Evolutionary conservation across 75 land plant species (phyloP).

Genomic region (Picea sitchensis): DNA sequence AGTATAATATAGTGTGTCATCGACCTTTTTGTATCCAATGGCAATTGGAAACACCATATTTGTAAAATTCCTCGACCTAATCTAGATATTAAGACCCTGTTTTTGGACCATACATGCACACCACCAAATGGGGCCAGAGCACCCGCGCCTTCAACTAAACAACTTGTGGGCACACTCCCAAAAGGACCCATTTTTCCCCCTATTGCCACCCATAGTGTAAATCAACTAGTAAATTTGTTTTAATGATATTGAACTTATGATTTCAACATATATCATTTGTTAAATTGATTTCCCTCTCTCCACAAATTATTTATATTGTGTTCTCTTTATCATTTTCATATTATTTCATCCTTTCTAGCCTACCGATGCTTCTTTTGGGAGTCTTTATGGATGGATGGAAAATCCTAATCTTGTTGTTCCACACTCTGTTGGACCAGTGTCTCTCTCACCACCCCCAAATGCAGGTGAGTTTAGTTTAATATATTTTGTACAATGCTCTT

Average conservation of each 20-base stretch:
- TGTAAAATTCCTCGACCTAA: constrained; percentile 84
- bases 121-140: constrained; percentile 75
- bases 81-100: constrained; percentile 87
- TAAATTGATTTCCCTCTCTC: neutral
- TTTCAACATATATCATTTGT: neutral
- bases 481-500: neutral
- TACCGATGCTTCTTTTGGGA: constrained; percentile 61
- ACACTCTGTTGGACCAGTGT: constrained; percentile 63
- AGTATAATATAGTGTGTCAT: neutral
- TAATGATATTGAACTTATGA: neutral
- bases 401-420: constrained; percentile 60
- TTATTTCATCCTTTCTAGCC: constrained; percentile 70
- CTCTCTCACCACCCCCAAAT: constrained; percentile 61
- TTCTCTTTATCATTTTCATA: neutral
- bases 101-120: constrained; percentile 77
- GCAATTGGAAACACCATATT: constrained; percentile 94
- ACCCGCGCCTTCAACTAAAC: constrained; percentile 59
- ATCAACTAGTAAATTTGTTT: constrained; percentile 2
- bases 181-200: constrained; percentile 71
- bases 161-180: constrained; percentile 64
- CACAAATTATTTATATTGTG: neutral
- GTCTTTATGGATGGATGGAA: constrained; percentile 88
- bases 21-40: constrained; percentile 30
- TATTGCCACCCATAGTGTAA: constrained; percentile 66
- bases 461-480: constrained; percentile 35